phyloP scores from a whole-genome alignment of 2,329 filamentous ascomycete species.

The Conoideocrella luteorostrata region DNA sequence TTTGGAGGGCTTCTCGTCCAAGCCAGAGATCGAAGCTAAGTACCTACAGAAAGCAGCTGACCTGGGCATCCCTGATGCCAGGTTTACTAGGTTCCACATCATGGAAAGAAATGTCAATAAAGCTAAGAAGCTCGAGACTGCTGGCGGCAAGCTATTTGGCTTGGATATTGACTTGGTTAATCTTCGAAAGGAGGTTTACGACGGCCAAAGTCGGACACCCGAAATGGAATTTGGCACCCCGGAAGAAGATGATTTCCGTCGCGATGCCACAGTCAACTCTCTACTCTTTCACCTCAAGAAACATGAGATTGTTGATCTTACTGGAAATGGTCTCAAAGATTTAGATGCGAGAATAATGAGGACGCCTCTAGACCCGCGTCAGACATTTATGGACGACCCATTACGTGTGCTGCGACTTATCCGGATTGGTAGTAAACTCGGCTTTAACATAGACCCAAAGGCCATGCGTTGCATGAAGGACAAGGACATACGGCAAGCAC shows the following conservation, averaged over 20 bases:
- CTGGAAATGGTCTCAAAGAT: slow-evolving; percentile 9
- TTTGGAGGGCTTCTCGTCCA: slow-evolving; percentile 8
- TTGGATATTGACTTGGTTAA: slow-evolving; percentile 15
- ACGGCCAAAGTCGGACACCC: slow-evolving; percentile 11
- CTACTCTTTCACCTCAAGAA: slow-evolving; percentile 12
- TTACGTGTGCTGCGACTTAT: slow-evolving; percentile 13
- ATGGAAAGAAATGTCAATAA: slow-evolving; percentile 10
- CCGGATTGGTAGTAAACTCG: slow-evolving; percentile 9
- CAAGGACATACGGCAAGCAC: slow-evolving; percentile 5
- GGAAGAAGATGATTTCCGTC: slow-evolving; percentile 12
- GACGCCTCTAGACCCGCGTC: slow-evolving; percentile 12
- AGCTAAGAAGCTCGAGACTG: slow-evolving; percentile 14
- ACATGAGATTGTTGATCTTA: slow-evolving; percentile 13
- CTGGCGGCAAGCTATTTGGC: slow-evolving; percentile 12
- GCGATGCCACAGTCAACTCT: slow-evolving; percentile 14
- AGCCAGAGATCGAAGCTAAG: slow-evolving; percentile 2
- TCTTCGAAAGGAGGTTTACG: slow-evolving; percentile 14
- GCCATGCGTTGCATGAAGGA: slow-evolving; percentile 6
- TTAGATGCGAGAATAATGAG: slow-evolving; percentile 10
- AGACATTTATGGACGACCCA: slow-evolving; percentile 15
- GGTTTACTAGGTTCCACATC: slow-evolving; percentile 10
- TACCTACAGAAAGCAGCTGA: slow-evolving; percentile 6
- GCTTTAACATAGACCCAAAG: slow-evolving; percentile 8
- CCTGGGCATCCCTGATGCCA: slow-evolving; percentile 4
- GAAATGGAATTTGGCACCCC: slow-evolving; percentile 14